A percentile compares a stretch with the other conserved stretches of the same genome.
phyloP scores from a whole-genome alignment of 2,329 filamentous ascomycete genomes.

The Colletotrichum orchidophilum region DNA sequence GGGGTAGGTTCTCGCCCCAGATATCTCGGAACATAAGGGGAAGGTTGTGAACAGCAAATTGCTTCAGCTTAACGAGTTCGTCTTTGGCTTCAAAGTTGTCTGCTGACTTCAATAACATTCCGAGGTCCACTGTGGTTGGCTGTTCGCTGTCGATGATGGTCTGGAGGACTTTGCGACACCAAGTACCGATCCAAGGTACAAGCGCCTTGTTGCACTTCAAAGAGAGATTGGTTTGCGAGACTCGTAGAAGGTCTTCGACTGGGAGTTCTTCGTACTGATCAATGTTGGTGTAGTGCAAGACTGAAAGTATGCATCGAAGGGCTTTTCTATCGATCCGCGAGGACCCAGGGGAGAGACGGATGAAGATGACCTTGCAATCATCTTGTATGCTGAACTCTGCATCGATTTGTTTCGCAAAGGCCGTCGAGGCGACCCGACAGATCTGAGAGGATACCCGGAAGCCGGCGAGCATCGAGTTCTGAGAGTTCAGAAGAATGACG shows the following conservation, averaged over 20 bases:
- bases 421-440: background rate
- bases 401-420: background rate
- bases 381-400: background rate
- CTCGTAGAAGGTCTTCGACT: background rate
- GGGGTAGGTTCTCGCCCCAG: background rate
- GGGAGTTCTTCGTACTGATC: background rate
- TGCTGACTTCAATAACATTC: background rate
- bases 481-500: background rate
- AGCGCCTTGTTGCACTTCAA: constrained; percentile 10
- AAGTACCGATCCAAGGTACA: background rate
- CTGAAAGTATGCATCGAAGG: constrained; percentile 11
- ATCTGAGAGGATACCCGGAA: background rate
- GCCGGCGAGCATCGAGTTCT: background rate
- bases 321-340: background rate
- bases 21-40: background rate
- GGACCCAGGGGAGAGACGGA: background rate
- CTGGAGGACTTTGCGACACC: background rate
- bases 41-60: background rate
- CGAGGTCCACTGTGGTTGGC: background rate
- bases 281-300: constrained; percentile 9
- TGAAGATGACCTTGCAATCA: background rate
- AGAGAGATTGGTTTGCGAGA: background rate
- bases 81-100: constrained; percentile 1
- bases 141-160: background rate
- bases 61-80: background rate